Evolutionary conservation across 2,329 filamentous ascomycete species (phyloP), one percentile per base, ranked within the genome.

Genomic region (Tolypocladium capitatum): DNA sequence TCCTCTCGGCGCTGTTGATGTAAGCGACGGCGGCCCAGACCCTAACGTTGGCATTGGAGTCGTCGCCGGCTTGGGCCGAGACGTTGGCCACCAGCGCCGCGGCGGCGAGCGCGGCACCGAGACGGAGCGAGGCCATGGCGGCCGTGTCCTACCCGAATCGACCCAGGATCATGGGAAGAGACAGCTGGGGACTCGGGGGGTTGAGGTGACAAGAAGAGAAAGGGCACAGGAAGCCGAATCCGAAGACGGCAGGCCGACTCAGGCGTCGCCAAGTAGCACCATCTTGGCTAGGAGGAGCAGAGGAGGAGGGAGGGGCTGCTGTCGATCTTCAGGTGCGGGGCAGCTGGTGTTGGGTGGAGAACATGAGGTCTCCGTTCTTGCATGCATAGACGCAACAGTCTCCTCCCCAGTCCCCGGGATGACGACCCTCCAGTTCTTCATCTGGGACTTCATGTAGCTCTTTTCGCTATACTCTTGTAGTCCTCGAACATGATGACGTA

Each of bases 1-100:
- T 75, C 36, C 67, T 73, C 56, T 81, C 76, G 55, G 77, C 77
- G 54, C 78, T 63, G 51, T 71, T 63, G 52, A 76, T 54, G 57
- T 69, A 75, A 24, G 66, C 68, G 40, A 72, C 68, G 0, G 68
- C 70, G 4, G 71, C 69, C 71, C 73, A 76, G 45, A 77, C 68
- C 27, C 63, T 69, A 45, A 68, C 63, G 35, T 59, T 60, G 6
- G 30, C 34, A 21, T 51, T 48, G 10, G 59, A 55, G 36, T 60
- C 60, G n/a, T 33, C 46, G 30, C 52, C 50, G 13, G 60, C 55
- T 45, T 68, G 63, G 8, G 64, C 68, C 16, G 56, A 49, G 32
- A 53, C 49, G 33, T 20, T 34, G 27, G 53, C 51, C 20, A 52
- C 49, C 24, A 60, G 43, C 27, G 67, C 51, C 11, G 35, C n/a